A percentile compares a stretch with the other conserved stretches of the same genome.
Evolutionary conservation across 495 filamentous ascomycete genomes (phyloP).

Genomic region (Tetracladium setigerum): DNA sequence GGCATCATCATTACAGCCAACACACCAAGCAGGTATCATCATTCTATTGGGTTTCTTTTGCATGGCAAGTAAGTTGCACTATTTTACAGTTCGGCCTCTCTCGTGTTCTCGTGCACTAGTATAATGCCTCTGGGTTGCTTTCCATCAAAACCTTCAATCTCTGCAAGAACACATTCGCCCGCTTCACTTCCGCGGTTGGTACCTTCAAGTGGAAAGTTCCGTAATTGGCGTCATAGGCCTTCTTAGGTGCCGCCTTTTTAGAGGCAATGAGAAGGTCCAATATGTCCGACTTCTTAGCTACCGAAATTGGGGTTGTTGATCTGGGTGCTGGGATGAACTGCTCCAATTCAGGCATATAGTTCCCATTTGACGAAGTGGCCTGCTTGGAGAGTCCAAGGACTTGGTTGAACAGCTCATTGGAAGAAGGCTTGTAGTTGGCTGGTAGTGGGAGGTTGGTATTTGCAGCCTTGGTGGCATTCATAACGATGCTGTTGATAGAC

Average conservation of each 20-base stretch:
- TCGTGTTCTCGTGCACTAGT: no score
- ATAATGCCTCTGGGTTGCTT: conserved; percentile 56
- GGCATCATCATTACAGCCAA: no score
- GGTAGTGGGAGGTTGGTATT: conserved; percentile 76
- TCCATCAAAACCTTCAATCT: conserved; percentile 77
- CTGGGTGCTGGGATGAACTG: conserved; percentile 52
- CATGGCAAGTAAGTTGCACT: no score
- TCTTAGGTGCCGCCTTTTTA: conserved; percentile 29
- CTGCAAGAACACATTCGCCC: conserved; percentile 74
- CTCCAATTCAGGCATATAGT: conserved; percentile 58
- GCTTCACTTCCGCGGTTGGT: conserved; percentile 65
- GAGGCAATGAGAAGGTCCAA: conserved; percentile 61
- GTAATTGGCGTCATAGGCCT: conserved; percentile 22
- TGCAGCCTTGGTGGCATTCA: conserved; percentile 72
- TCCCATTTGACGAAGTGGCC: conserved; percentile 34
- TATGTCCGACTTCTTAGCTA: conserved; percentile 50
- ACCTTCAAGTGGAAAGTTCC: conserved; percentile 63
- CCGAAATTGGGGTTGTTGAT: conserved; percentile 13
- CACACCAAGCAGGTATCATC: no score
- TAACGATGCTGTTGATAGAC: conserved; percentile 80
- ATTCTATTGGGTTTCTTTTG: no score
- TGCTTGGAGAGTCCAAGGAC: conserved; percentile 68
- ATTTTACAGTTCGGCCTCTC: no score
- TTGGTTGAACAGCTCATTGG: conserved; percentile 83
- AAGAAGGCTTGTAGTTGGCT: conserved; percentile 48